Percentiles rank a stretch among this genome's conserved stretches.
These are phyloP conservation scores for Pyrenochaeta sp. DNA, from an alignment of 2,329 filamentous ascomycete genomes.

Conservation along the genomic window DNA sequence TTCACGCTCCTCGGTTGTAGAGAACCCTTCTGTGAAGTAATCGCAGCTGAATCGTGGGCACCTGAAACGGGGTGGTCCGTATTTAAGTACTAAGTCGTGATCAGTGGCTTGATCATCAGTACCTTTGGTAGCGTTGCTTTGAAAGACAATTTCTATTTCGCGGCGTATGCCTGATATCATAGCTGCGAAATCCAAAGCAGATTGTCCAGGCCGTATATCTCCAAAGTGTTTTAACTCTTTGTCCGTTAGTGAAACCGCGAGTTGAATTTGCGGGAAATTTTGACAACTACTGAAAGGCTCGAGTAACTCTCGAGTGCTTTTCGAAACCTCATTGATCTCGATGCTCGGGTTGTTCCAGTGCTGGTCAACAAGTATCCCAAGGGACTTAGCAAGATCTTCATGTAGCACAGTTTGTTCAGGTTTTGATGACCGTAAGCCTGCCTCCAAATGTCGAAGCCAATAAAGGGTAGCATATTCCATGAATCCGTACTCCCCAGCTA, in stretches of 20 bases:
- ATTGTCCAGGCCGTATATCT: conserved; percentile 1
- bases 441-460: conserved; percentile 24
- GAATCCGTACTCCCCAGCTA: conserved; percentile 21
- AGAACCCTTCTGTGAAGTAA: conserved; percentile 19
- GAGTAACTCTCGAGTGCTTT: conserved; percentile 12
- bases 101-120: conserved; percentile 8
- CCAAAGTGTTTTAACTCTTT: conserved; percentile 14
- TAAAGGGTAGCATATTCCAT: conserved; percentile 21
- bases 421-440: conserved; percentile 4
- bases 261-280: conserved; percentile 6
- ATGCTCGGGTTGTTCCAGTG: conserved; percentile 13
- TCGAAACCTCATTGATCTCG: conserved; percentile 3
- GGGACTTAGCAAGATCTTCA: conserved; percentile 10
- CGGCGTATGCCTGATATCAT: conserved; percentile 6
- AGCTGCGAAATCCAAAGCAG: conserved; percentile 7
- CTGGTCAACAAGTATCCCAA: conserved; percentile 14
- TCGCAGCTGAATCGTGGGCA: conserved; percentile 22
- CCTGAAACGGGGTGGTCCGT: too few species aligned
- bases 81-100: too few species aligned
- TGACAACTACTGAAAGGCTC: conserved; percentile 5
- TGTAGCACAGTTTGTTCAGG: conserved; percentile 1
- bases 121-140: too few species aligned
- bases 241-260: conserved; percentile 7
- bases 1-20: conserved; percentile 13
- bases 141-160: conserved; percentile 2